phyloP scores from a whole-genome alignment of 108 stramenopile species.

The Cyclotella distinguenda region DNA sequence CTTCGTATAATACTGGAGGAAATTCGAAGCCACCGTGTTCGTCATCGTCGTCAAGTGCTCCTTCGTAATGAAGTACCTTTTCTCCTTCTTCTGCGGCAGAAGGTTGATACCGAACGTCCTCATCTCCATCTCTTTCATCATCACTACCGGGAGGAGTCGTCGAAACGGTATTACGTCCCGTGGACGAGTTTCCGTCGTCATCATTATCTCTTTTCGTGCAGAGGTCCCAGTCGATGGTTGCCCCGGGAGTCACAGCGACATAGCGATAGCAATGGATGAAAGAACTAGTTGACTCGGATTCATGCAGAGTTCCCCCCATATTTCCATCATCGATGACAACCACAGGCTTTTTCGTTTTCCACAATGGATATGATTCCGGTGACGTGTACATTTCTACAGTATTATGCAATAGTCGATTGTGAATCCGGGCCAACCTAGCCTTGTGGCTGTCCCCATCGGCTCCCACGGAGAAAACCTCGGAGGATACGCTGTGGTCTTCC shows the following conservation, averaged over 20 bases:
- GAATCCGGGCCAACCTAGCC: slow-evolving; percentile 15
- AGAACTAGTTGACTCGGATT: background rate
- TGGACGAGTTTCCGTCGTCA: slow-evolving; percentile 29
- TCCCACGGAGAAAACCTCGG: background rate
- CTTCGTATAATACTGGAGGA: slow-evolving; percentile 39
- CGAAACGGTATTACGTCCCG: slow-evolving; percentile 36
- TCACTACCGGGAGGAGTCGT: slow-evolving; percentile 37
- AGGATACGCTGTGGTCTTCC: slow-evolving; percentile 19
- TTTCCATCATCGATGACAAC: slow-evolving; percentile 59
- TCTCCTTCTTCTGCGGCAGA: slow-evolving; percentile 41
- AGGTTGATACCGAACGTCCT: slow-evolving; percentile 31
- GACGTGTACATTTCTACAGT: slow-evolving; percentile 85
- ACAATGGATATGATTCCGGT: slow-evolving; percentile 85
- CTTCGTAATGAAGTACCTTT: slow-evolving; percentile 6
- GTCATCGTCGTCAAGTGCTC: slow-evolving; percentile 20
- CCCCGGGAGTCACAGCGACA: slow-evolving; percentile 84
- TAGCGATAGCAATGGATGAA: slow-evolving; percentile 85
- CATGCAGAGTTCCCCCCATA: background rate
- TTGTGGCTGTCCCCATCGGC: slow-evolving; percentile 11
- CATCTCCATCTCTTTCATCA: slow-evolving; percentile 31
- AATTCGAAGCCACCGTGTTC: slow-evolving; percentile 15
- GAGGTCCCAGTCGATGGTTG: slow-evolving; percentile 38
- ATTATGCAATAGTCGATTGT: slow-evolving; percentile 40
- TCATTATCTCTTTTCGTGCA: slow-evolving; percentile 18
- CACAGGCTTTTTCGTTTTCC: slow-evolving; percentile 79